phyloP scores from a whole-genome alignment of 1,284 basidiomycete genomes.

The Meira miltonrushii region DNA sequence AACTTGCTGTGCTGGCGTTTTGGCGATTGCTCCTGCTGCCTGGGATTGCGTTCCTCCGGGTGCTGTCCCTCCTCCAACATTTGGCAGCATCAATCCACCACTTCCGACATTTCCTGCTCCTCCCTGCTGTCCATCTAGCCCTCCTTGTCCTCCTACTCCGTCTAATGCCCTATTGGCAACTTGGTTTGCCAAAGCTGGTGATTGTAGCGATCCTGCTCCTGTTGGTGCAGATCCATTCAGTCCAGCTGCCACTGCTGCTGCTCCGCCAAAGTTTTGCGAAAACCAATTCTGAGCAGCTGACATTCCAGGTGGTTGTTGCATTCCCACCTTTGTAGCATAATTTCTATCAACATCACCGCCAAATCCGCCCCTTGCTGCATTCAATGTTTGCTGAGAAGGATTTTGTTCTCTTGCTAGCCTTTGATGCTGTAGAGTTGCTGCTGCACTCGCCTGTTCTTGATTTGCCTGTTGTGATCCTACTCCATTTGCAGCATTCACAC shows the following conservation, averaged over 20 bases:
- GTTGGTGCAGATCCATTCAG: not conserved
- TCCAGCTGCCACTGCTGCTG: conserved; percentile 1
- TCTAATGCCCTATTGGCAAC: not conserved
- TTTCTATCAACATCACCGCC: conserved; percentile 30
- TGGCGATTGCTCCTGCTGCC: not conserved
- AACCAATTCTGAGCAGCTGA: conserved; percentile 4
- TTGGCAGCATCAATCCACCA: conserved; percentile 3
- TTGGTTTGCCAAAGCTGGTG: not conserved
- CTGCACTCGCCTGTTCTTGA: conserved; percentile 40
- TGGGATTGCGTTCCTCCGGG: conserved; percentile 3
- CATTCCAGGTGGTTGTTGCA: conserved; percentile 13
- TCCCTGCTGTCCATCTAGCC: not conserved
- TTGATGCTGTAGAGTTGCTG: conserved; percentile 43
- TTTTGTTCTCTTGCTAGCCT: conserved; percentile 39
- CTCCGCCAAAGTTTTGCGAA: not conserved
- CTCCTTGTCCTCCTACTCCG: not conserved
- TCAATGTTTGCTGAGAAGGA: conserved; percentile 21
- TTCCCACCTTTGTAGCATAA: conserved; percentile 36
- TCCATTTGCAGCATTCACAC: not conserved
- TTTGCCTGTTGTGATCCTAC: conserved; percentile 7
- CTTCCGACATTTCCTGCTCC: not conserved
- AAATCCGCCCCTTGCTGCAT: conserved; percentile 42
- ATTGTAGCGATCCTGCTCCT: not conserved
- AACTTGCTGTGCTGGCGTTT: conserved; percentile 83
- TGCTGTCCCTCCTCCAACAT: conserved; percentile 1